phyloP scores from a whole-genome alignment of 257 asterid genomes.

The Henckelia pumila region DNA sequence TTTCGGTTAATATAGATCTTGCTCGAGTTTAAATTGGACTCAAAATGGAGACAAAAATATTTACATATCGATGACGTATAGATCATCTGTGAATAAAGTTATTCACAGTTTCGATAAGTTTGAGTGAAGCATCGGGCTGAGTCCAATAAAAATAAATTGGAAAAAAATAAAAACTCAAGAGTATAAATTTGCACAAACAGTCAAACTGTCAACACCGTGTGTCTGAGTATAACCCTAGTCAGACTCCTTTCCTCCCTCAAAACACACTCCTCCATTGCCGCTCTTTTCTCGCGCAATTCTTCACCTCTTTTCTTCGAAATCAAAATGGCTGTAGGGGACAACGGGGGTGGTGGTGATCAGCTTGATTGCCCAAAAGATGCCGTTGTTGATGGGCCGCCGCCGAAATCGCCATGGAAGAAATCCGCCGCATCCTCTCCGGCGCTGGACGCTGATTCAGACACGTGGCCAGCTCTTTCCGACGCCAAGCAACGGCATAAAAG shows the following conservation, averaged over 20 bases:
- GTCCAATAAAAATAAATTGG: too few relatives aligned
- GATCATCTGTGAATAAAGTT: too few relatives aligned
- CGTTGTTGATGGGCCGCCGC: conserved; percentile 40
- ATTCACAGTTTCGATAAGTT: too few relatives aligned
- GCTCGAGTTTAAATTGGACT: too few relatives aligned
- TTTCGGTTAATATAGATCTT: too few relatives aligned
- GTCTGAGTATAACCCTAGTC: conserved; percentile 30
- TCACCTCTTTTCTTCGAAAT: conserved; percentile 14
- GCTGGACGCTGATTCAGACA: conserved; percentile 53
- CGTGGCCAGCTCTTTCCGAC: conserved; percentile 82
- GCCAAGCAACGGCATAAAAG: conserved; percentile 49
- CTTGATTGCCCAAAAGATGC: conserved; percentile 46
- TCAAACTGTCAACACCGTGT: conserved; percentile 25
- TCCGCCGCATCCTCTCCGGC: conserved; percentile 45
- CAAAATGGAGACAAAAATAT: too few relatives aligned
- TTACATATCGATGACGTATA: too few relatives aligned
- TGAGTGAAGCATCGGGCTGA: too few relatives aligned
- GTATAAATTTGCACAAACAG: not conserved
- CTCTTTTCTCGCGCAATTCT: conserved; percentile 12
- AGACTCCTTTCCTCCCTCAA: not conserved
- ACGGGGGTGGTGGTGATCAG: conserved; percentile 36
- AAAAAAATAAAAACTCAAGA: too few relatives aligned
- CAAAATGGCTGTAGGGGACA: conserved; percentile 50
- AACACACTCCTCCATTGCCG: not conserved
- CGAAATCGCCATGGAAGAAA: conserved; percentile 81